These are phyloP conservation scores for Mucor circinelloides DNA, from an alignment of 371 early-diverging fungal species.

Conservation along the genomic window DNA sequence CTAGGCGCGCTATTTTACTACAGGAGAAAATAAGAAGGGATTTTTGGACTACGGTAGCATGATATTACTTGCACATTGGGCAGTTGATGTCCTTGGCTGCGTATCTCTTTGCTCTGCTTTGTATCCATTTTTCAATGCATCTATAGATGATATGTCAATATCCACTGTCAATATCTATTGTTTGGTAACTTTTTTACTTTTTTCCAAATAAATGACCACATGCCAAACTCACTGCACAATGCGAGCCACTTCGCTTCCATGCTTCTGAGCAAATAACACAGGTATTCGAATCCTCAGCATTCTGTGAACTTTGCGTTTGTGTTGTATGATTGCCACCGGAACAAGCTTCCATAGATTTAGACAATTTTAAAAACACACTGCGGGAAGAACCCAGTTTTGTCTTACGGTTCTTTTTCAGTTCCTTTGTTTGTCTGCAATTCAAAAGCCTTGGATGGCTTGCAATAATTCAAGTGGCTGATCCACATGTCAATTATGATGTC, in stretches of 20 bases:
- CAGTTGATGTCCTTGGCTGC: conserved; percentile 5
- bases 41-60: neutral
- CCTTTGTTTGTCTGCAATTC: neutral
- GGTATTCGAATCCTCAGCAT: neutral
- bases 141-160: neutral
- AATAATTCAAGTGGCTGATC: neutral
- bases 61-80: conserved; percentile 21
- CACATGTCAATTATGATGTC: too few relatives aligned
- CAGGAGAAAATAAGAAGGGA: too few relatives aligned
- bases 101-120: neutral
- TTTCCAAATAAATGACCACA: conserved; percentile 32
- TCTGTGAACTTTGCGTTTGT: neutral
- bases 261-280: conserved; percentile 24
- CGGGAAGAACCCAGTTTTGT: neutral
- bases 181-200: conserved; percentile 9
- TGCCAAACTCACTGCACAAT: conserved; percentile 20
- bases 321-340: neutral
- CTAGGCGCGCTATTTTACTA: conserved; percentile 9
- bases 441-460: neutral
- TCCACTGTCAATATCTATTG: neutral
- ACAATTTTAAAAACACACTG: neutral
- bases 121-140: conserved; percentile 23
- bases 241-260: conserved; percentile 18
- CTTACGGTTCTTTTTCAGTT: neutral
- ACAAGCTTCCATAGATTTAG: neutral